phyloP scores from a whole-genome alignment of 495 filamentous ascomycete genomes.

The Talaromyces trachyspermus region DNA sequence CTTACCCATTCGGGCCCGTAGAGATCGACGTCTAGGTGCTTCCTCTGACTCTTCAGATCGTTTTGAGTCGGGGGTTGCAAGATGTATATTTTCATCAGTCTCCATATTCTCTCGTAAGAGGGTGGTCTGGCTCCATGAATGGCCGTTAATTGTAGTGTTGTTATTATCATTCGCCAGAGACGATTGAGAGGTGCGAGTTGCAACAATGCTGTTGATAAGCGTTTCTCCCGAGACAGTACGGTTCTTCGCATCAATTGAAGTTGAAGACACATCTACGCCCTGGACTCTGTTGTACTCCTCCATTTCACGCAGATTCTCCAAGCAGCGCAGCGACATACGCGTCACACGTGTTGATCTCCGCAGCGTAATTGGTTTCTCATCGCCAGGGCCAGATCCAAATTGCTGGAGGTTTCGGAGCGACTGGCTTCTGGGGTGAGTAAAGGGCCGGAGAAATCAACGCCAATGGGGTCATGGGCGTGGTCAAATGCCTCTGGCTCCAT shows the following conservation, averaged over 20 bases:
- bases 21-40: slow-evolving; percentile 30
- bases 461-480: slow-evolving; percentile 25
- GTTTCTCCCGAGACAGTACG: slow-evolving; percentile 37
- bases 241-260: slow-evolving; percentile 15
- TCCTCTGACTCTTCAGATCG: slow-evolving; percentile 36
- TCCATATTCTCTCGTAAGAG: slow-evolving; percentile 25
- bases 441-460: slow-evolving; percentile 36
- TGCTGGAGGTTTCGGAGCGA: slow-evolving; percentile 44
- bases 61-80: slow-evolving; percentile 21
- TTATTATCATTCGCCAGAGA: slow-evolving; percentile 37
- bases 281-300: slow-evolving; percentile 9
- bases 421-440: slow-evolving; percentile 41
- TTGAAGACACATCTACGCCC: background rate
- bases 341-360: slow-evolving; percentile 36
- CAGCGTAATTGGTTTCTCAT: slow-evolving; percentile 32
- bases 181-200: slow-evolving; percentile 27
- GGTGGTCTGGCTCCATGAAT: slow-evolving; percentile 28
- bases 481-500: slow-evolving; percentile 24
- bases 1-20: slow-evolving; percentile 44
- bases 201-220: slow-evolving; percentile 25
- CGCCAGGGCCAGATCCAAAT: slow-evolving; percentile 36
- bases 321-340: slow-evolving; percentile 33
- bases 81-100: slow-evolving; percentile 21
- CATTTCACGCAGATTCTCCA: slow-evolving; percentile 16
- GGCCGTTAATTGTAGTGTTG: slow-evolving; percentile 41